A percentile compares a stretch with the other conserved stretches of the same genome.
Evolutionary conservation across 176 grass and related monocot species (phyloP).

Genomic region (Eragrostis nindensis): DNA sequence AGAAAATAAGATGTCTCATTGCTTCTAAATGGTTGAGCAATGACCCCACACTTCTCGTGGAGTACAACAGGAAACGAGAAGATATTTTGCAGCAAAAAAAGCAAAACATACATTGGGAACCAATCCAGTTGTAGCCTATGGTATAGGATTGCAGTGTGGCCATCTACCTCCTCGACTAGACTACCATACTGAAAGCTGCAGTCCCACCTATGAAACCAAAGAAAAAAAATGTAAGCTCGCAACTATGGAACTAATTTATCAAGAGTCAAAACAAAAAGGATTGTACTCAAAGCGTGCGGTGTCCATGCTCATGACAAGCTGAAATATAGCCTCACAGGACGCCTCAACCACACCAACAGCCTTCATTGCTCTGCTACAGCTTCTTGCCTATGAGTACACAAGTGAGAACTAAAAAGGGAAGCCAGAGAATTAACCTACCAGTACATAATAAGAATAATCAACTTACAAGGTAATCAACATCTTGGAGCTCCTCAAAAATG

Average conservation of each 20-base stretch:
- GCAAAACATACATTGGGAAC: slow-evolving; percentile 80
- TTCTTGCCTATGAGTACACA: slow-evolving; percentile 70
- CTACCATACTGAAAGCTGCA: slow-evolving; percentile 99
- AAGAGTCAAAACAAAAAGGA: slow-evolving; percentile 23
- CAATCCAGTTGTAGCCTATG: slow-evolving; percentile 96
- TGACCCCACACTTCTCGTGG: slow-evolving; percentile 8
- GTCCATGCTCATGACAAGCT: slow-evolving; percentile 98
- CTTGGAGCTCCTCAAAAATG: slow-evolving; percentile 96
- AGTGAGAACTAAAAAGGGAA: slow-evolving; percentile 47
- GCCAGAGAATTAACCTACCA: slow-evolving; percentile 29
- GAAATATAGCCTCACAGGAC: slow-evolving; percentile 93
- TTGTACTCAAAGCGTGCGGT: slow-evolving; percentile 89
- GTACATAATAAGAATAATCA: slow-evolving; percentile 46
- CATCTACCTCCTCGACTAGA: slow-evolving; percentile 95
- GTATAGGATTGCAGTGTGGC: slow-evolving; percentile 94
- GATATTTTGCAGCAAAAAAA: slow-evolving; percentile 37
- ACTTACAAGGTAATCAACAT: slow-evolving; percentile 99
- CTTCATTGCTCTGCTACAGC: slow-evolving; percentile 98
- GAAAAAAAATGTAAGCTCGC: background rate
- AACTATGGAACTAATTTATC: slow-evolving; percentile 13
- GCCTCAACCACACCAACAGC: slow-evolving; percentile 96
- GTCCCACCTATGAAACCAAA: slow-evolving; percentile 71
- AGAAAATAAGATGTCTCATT: slow-evolving; percentile 9
- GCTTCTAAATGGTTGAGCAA: slow-evolving; percentile 7
- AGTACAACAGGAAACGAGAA: background rate